A percentile compares a stretch with the other conserved stretches of the same genome.
These are phyloP conservation scores for Neckera pumila DNA, from an alignment of 225 moss, liverwort and hornwort genomes.

Conservation along the genomic window DNA sequence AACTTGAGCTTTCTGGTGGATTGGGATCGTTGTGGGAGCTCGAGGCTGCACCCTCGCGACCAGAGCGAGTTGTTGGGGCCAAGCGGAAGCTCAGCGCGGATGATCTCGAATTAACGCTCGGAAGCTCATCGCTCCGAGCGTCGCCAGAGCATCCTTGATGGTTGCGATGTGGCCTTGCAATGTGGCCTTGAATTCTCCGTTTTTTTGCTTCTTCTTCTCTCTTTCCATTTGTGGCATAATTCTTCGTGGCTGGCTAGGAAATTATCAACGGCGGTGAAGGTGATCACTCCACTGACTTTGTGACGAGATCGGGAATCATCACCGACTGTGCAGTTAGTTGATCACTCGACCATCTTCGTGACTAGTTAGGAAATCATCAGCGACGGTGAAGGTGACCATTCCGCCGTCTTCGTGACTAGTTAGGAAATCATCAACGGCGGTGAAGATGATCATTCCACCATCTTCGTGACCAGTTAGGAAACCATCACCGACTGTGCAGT, in stretches of 20 bases:
- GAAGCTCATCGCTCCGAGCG: conserved; percentile 58
- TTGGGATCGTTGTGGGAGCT: conserved; percentile 49
- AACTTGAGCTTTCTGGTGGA: conserved; percentile 69
- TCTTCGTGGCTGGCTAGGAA: conserved; percentile 1
- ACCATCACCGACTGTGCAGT: neutral
- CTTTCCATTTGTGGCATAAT: conserved; percentile 14
- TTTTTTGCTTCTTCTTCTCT: neutral
- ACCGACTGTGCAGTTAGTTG: neutral
- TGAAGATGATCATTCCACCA: neutral
- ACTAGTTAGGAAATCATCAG: neutral
- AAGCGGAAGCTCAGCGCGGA: conserved; percentile 59
- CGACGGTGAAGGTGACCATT: neutral
- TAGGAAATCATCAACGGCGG: neutral
- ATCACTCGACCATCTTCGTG: neutral
- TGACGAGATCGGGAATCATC: neutral
- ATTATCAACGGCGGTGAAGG: neutral
- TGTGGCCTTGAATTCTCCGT: neutral
- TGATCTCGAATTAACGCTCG: conserved; percentile 75
- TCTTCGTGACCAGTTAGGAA: neutral
- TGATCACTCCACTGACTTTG: neutral
- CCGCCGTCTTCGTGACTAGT: neutral
- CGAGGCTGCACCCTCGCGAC: conserved; percentile 4
- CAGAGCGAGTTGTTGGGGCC: conserved; percentile 3
- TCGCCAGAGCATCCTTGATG: conserved; percentile 35
- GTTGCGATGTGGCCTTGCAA: neutral